phyloP scores from a whole-genome alignment of 768 basidiomycete species.

The Panaeolus cyanescens region DNA sequence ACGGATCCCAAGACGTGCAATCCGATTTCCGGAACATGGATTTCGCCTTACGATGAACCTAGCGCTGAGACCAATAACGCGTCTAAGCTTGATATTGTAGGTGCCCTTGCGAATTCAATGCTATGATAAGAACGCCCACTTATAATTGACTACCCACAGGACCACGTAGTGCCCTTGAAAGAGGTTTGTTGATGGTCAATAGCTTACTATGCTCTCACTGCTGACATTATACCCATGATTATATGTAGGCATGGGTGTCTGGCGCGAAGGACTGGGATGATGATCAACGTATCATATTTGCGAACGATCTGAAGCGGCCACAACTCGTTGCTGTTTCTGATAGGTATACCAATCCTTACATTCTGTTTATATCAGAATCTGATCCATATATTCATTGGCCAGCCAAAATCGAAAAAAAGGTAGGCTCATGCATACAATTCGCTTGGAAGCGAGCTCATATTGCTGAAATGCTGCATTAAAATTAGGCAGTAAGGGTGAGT shows the following conservation, averaged over 20 bases:
- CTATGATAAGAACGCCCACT: neutral
- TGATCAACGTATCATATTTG: conserved; percentile 50
- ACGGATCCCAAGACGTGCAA: conserved; percentile 38
- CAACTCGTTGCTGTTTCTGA: conserved; percentile 54
- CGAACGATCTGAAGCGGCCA: conserved; percentile 59
- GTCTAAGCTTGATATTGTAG: conserved; percentile 53
- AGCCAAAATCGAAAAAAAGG: conserved; percentile 52
- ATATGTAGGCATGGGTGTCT: conserved; percentile 57
- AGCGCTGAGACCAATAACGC: conserved; percentile 41
- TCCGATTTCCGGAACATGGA: conserved; percentile 49
- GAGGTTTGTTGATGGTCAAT: conserved; percentile 31
- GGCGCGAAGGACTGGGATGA: conserved; percentile 55
- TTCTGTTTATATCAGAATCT: neutral
- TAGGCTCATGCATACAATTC: conserved; percentile 31
- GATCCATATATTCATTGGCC: neutral
- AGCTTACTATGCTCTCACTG: neutral
- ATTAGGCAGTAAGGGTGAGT: conserved; percentile 39
- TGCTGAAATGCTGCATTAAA: conserved; percentile 26
- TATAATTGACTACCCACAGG: conserved; percentile 26
- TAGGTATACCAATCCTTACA: conserved; percentile 16
- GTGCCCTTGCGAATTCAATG: conserved; percentile 13
- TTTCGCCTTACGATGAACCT: conserved; percentile 57
- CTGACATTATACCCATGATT: neutral
- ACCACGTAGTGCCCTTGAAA: conserved; percentile 55
- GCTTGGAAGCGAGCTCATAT: neutral